Base-by-base conservation (phyloP, 2,329 filamentous ascomycete species). In the Diaporthe sp. region DNA sequence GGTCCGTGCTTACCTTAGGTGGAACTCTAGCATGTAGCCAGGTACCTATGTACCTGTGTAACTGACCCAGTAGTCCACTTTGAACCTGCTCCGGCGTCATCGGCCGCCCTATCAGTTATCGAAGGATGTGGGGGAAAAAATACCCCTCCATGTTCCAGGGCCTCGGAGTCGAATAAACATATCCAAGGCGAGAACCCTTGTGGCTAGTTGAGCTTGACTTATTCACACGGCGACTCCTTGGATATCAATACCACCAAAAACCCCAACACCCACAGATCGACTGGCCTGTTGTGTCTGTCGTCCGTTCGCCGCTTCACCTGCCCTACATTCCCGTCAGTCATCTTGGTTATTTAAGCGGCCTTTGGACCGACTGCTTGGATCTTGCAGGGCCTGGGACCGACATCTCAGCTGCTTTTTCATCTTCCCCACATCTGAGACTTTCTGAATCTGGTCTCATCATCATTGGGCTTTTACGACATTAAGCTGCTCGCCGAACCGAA, bases 131-230 rank as follows among this genome's bases (percentile, higher is more conserved):
- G 71, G 57, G 57, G n/a, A 12, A 39, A 22, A 71, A 57, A 58
- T 72, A n/a, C 71, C 71, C 71, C 71, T 73, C 71, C 71, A 73
- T 39, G 37, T 31, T 34, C 61, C 51, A 42, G 34, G 57, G 55
- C 47, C 71, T 65, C 39, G 58, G 65, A 42, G 55, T 42, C 55
- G 22, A 25, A 42, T 15, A 55, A 42, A 28, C 49, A 55, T 15
- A 22, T 10, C n/a, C 47, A 51, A 39, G 22, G 65, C 47, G 47
- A 53, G 65, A 68, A 68, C 65, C 65, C 47, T 39, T 37, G 65
- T 68, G 65, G 65, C 65, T 53, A 12, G 17, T 12, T 39, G 47
- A 39, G 9, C 34, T 15, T 39, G 65, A 51, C 31, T 68, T 53
- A 39, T 31, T 53, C 63, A 53, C 28, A 25, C 63, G 63, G 53